phyloP scores from a whole-genome alignment of 2,329 filamentous ascomycete genomes.

The Talaromyces sp. region DNA sequence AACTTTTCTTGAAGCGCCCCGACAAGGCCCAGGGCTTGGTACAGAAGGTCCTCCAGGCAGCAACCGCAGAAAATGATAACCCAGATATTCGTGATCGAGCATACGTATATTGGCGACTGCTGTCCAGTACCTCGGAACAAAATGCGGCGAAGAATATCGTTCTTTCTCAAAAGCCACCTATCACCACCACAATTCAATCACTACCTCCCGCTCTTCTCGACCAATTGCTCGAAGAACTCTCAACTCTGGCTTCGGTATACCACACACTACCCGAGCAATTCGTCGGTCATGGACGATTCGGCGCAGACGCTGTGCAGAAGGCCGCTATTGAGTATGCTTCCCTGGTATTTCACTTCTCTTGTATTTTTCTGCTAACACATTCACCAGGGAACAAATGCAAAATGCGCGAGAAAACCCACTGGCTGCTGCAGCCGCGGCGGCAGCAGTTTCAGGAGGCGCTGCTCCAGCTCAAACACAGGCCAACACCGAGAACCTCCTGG shows the following conservation, averaged over 20 bases:
- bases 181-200: constrained; percentile 88
- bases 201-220: constrained; percentile 79
- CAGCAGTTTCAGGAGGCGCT: constrained; percentile 54
- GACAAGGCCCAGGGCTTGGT: constrained; percentile 86
- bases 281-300: constrained; percentile 88
- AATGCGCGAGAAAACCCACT: constrained; percentile 92
- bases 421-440: constrained; percentile 70
- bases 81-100: constrained; percentile 95
- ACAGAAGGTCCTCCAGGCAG: constrained; percentile 87
- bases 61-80: constrained; percentile 93
- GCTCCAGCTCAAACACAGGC: constrained; percentile 52
- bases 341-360: constrained; percentile 7
- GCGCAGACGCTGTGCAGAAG: constrained; percentile 87
- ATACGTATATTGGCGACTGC: constrained; percentile 95
- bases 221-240: constrained; percentile 83
- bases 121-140: constrained; percentile 74
- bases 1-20: constrained; percentile 95
- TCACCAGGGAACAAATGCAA: constrained; percentile 69
- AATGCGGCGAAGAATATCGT: constrained; percentile 90
- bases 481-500: constrained; percentile 90
- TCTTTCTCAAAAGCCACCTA: constrained; percentile 88
- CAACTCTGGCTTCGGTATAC: constrained; percentile 93
- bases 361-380: not conserved
- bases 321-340: constrained; percentile 73
- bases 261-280: constrained; percentile 99